Evolutionary conservation across 768 basidiomycete genomes (phyloP).

Genomic region (Cubamyces lactineus): DNA sequence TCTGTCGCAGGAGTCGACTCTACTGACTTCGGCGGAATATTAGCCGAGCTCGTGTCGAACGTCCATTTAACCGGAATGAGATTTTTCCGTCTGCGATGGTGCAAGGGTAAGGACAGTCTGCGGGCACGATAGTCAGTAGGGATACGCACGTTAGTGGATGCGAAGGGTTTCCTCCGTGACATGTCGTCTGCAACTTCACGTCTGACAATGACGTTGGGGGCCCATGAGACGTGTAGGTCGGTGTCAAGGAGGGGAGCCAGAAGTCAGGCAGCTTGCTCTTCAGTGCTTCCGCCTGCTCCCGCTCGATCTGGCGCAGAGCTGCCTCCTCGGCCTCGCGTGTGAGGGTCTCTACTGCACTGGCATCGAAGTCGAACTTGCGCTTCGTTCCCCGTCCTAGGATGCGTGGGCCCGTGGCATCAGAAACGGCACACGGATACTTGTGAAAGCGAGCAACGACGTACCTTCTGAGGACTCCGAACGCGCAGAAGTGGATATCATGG

Average conservation of each 20-base stretch:
- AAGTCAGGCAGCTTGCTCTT: constrained; percentile 94
- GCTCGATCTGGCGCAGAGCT: constrained; percentile 80
- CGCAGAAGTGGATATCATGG: constrained; percentile 45
- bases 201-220: constrained; percentile 71
- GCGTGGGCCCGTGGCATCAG: neutral
- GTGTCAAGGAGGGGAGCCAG: constrained; percentile 94
- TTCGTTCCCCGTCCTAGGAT: constrained; percentile 61
- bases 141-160: constrained; percentile 75
- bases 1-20: constrained; percentile 44
- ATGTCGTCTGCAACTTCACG: constrained; percentile 86
- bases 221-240: constrained; percentile 68
- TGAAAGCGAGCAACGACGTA: constrained; percentile 14
- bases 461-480: constrained; percentile 42
- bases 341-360: constrained; percentile 67
- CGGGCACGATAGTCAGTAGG: neutral
- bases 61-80: constrained; percentile 83
- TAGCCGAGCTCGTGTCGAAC: constrained; percentile 44
- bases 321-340: constrained; percentile 86
- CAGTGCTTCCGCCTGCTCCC: constrained; percentile 82
- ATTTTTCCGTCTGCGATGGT: constrained; percentile 69
- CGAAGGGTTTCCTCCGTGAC: constrained; percentile 76
- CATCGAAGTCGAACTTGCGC: constrained; percentile 86
- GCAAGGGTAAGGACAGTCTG: constrained; percentile 4
- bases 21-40: constrained; percentile 30
- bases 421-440: neutral